These are phyloP conservation scores for Skeletonema potamos DNA, from an alignment of 108 stramenopile species.

Conservation along the genomic window DNA sequence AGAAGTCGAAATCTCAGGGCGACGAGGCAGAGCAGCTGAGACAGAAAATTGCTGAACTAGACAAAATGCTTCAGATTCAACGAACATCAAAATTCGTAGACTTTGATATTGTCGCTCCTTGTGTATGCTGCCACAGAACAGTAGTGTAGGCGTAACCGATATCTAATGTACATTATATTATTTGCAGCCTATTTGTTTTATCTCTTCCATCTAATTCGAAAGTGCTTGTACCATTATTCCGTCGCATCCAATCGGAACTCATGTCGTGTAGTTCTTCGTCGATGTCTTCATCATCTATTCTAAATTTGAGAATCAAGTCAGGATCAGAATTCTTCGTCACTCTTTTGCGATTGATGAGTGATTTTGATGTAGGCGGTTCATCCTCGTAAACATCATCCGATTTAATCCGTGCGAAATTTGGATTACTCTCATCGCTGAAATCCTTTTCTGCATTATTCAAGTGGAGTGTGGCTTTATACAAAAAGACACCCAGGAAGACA, in stretches of 20 bases:
- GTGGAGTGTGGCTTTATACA: slow-evolving; percentile 80
- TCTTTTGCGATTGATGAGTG: neutral
- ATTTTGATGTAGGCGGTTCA: neutral
- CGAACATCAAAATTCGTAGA: slow-evolving; percentile 60
- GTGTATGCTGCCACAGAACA: slow-evolving; percentile 58
- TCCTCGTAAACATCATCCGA: slow-evolving; percentile 38
- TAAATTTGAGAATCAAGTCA: slow-evolving; percentile 30
- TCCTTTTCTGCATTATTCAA: slow-evolving; percentile 33
- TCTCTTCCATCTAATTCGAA: neutral
- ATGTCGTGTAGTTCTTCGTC: slow-evolving; percentile 15
- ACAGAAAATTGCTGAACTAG: slow-evolving; percentile 31
- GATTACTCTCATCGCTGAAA: slow-evolving; percentile 4
- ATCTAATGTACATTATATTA: neutral
- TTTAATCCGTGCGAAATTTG: slow-evolving; percentile 25
- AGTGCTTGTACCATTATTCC: neutral
- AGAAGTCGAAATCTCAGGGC: neutral
- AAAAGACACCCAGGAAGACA: slow-evolving; percentile 76
- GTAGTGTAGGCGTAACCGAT: neutral
- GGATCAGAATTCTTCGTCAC: slow-evolving; percentile 40
- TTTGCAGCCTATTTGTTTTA: neutral
- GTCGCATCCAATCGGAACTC: neutral
- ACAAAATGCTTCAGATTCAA: slow-evolving; percentile 41
- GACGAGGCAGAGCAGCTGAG: slow-evolving; percentile 8
- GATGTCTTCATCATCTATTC: slow-evolving; percentile 13
- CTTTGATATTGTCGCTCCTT: slow-evolving; percentile 65